These are phyloP conservation scores for Melanogaster broomeanus DNA, from an alignment of 768 basidiomycete genomes.

Conservation along the genomic window DNA sequence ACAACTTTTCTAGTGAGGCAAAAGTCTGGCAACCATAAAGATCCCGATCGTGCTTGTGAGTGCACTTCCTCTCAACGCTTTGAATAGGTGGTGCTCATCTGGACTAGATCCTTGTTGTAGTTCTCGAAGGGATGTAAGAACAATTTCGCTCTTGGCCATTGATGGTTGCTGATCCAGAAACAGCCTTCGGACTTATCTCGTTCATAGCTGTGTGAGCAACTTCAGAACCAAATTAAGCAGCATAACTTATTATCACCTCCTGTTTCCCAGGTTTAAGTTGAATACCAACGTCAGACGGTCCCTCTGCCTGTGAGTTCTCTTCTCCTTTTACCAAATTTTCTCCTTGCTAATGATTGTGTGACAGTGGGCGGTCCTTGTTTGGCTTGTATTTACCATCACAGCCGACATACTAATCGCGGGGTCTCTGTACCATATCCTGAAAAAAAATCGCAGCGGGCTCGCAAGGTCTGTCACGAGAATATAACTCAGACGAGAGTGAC, in stretches of 20 bases:
- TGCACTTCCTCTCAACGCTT: neutral
- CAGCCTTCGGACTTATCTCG: conserved; percentile 18
- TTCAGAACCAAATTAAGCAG: neutral
- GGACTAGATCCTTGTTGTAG: conserved; percentile 12
- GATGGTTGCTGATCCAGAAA: conserved; percentile 1
- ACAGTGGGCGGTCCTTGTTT: conserved; percentile 22
- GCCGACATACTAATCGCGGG: conserved; percentile 24
- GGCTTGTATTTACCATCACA: conserved; percentile 22
- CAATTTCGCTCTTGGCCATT: neutral
- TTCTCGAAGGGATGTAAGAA: conserved; percentile 23
- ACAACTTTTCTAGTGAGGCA: conserved; percentile 10
- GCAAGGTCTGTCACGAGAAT: conserved; percentile 9
- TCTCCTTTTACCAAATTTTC: neutral
- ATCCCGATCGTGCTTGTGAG: conserved; percentile 20
- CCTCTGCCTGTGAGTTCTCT: conserved; percentile 2
- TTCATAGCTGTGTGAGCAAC: conserved; percentile 13
- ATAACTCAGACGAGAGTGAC: neutral
- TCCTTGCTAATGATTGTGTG: neutral
- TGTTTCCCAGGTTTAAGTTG: conserved; percentile 1
- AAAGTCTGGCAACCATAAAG: neutral
- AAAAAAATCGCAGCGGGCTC: conserved; percentile 3
- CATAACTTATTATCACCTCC: neutral
- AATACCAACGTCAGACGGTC: neutral
- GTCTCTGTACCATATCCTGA: conserved; percentile 18
- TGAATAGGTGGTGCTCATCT: neutral